Conservation (phyloP, 345 rosid genomes). For the Pugionium cornutum region DNA sequence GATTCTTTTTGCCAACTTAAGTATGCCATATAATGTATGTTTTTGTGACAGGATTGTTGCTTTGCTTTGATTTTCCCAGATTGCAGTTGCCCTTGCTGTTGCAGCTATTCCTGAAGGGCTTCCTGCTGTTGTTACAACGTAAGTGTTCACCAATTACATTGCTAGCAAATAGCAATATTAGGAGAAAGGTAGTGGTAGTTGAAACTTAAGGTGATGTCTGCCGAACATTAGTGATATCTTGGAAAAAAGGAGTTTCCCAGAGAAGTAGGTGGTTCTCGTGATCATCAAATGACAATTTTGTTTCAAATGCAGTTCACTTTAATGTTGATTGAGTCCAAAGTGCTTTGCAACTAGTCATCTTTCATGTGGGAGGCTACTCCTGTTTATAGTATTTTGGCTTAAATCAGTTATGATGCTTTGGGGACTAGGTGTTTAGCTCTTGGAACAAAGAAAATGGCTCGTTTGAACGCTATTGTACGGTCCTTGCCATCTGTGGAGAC, state of each 20-base stretch:
- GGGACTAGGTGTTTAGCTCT: constrained; percentile 92
- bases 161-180: constrained; percentile 22
- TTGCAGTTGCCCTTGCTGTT: constrained; percentile 99
- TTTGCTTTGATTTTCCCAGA: constrained; percentile 58
- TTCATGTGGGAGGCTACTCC: constrained; percentile 11
- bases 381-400: constrained; percentile 27
- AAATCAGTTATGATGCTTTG: constrained; percentile 17
- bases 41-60: constrained; percentile 32
- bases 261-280: constrained; percentile 20
- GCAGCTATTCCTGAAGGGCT: constrained; percentile 99
- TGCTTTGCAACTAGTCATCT: constrained; percentile 20
- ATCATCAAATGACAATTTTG: constrained; percentile 14
- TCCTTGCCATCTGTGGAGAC: constrained; percentile 99
- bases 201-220: constrained; percentile 23
- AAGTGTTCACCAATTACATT: constrained; percentile 43
- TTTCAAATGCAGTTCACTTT: constrained; percentile 20
- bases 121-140: constrained; percentile 99
- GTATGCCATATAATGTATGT: constrained; percentile 7
- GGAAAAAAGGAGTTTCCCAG: constrained; percentile 16
- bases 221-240: constrained; percentile 11
- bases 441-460: constrained; percentile 99
- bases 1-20: constrained; percentile 18
- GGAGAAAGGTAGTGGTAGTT: constrained; percentile 15
- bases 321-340: constrained; percentile 20
- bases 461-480: constrained; percentile 95